Evolutionary conservation across 1,139 yeast genomes (phyloP).

Genomic region (Pneumocystis oryctolagi): DNA sequence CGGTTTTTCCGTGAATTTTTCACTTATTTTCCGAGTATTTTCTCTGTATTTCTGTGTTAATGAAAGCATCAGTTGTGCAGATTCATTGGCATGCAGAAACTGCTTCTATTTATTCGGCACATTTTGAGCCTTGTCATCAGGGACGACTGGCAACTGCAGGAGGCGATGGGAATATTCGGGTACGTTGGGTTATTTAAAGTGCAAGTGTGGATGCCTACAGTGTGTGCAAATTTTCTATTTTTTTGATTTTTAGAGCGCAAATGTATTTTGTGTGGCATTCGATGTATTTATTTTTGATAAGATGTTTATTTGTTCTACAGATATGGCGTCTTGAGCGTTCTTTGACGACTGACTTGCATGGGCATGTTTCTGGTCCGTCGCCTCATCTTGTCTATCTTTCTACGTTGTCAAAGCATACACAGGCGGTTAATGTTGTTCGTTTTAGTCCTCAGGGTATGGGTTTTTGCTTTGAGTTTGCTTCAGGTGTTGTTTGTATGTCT

Average conservation of each 20-base stretch:
- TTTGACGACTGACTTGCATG: slow-evolving; percentile 3
- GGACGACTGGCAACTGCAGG: slow-evolving; percentile 65
- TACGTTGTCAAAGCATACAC: slow-evolving; percentile 74
- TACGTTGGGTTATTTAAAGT: too few relatives aligned
- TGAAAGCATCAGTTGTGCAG: slow-evolving; percentile 49
- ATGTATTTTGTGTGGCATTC: slow-evolving; percentile 9
- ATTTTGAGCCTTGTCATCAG: slow-evolving; percentile 45
- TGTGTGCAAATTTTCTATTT: not conserved
- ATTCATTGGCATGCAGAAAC: slow-evolving; percentile 73
- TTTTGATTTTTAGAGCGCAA: too few relatives aligned
- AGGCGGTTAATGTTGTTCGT: slow-evolving; percentile 83
- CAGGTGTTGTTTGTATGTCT: too few relatives aligned
- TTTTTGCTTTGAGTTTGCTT: not conserved
- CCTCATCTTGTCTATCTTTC: slow-evolving; percentile 47
- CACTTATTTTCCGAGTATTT: too few relatives aligned
- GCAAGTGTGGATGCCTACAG: too few relatives aligned
- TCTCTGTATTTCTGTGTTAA: too few relatives aligned
- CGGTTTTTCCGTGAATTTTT: too few relatives aligned
- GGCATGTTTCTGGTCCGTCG: slow-evolving; percentile 14
- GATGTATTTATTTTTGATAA: not conserved
- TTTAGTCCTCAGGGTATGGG: slow-evolving; percentile 47
- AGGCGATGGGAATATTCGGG: slow-evolving; percentile 77
- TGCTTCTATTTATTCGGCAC: slow-evolving; percentile 70
- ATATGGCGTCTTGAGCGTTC: not conserved
- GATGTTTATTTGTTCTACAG: not conserved